Percentiles rank a stretch among this genome's conserved stretches.
Conservation (phyloP, 2,329 filamentous ascomycete genomes). For the Trichoderma sp. region DNA sequence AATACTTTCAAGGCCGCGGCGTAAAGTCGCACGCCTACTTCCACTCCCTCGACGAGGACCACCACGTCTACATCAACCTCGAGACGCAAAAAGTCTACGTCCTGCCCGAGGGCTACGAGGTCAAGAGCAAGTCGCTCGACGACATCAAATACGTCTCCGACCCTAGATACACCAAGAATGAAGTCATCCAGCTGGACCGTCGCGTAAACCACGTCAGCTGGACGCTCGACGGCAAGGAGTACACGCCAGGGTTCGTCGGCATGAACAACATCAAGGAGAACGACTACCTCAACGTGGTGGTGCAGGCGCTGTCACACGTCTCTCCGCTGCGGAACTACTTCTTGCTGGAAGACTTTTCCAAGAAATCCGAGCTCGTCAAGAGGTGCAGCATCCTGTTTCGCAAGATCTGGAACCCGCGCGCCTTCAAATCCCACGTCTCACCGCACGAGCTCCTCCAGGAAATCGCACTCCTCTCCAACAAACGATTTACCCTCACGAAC, state of each 20-base stretch:
- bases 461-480: slow-evolving; percentile 83
- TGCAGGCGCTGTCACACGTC: slow-evolving; percentile 89
- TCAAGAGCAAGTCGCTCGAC: slow-evolving; percentile 88
- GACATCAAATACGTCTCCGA: slow-evolving; percentile 99
- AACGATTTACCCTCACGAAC: slow-evolving; percentile 84
- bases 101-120: slow-evolving; percentile 94
- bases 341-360: slow-evolving; percentile 77
- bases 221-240: slow-evolving; percentile 80
- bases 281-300: slow-evolving; percentile 94
- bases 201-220: slow-evolving; percentile 57
- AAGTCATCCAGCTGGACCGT: slow-evolving; percentile 78
- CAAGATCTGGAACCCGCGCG: slow-evolving; percentile 96
- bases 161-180: slow-evolving; percentile 75
- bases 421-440: slow-evolving; percentile 95
- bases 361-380: slow-evolving; percentile 74
- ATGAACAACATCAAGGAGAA: slow-evolving; percentile 99
- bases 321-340: slow-evolving; percentile 87
- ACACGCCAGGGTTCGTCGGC: slow-evolving; percentile 90
- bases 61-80: slow-evolving; percentile 99
- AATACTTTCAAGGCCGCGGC: slow-evolving; percentile 92
- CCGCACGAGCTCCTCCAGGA: slow-evolving; percentile 97
- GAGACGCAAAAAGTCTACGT: slow-evolving; percentile 88
- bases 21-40: slow-evolving; percentile 96
- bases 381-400: slow-evolving; percentile 86
- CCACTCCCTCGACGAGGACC: slow-evolving; percentile 89